Conservation (phyloP, 352 stramenopile species). For the Phytophthora tubulina region DNA sequence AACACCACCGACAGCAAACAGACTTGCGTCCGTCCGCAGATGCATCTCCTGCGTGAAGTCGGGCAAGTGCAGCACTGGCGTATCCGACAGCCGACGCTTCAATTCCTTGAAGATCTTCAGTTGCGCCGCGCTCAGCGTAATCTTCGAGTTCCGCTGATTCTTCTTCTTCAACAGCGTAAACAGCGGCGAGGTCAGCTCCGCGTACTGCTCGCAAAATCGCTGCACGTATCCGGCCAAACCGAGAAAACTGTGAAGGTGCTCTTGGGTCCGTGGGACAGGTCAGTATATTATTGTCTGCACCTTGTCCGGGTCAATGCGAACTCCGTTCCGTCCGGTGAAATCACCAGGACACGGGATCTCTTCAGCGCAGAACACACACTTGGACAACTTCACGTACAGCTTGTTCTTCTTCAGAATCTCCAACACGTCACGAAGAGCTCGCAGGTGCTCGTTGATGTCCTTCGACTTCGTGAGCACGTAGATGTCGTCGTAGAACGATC, state of each 20-base stretch:
- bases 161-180: neutral
- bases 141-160: neutral
- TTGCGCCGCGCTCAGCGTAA: neutral
- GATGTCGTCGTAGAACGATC: neutral
- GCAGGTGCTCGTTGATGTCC: neutral
- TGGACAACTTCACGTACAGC: too few species aligned
- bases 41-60: neutral
- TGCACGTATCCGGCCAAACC: neutral
- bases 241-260: neutral
- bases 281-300: neutral
- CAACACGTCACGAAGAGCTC: neutral
- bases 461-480: neutral
- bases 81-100: neutral
- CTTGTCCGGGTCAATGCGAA: too few species aligned
- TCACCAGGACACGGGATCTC: too few species aligned
- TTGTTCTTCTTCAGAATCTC: too few species aligned
- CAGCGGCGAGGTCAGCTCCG: neutral
- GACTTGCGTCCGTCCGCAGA: neutral
- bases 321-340: too few species aligned
- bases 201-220: neutral
- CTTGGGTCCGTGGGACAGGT: neutral
- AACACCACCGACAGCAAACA: neutral
- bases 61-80: neutral
- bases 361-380: too few species aligned
- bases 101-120: neutral